Conservation (phyloP, 306 rosid genomes). For the Dicorynia guianensis region DNA sequence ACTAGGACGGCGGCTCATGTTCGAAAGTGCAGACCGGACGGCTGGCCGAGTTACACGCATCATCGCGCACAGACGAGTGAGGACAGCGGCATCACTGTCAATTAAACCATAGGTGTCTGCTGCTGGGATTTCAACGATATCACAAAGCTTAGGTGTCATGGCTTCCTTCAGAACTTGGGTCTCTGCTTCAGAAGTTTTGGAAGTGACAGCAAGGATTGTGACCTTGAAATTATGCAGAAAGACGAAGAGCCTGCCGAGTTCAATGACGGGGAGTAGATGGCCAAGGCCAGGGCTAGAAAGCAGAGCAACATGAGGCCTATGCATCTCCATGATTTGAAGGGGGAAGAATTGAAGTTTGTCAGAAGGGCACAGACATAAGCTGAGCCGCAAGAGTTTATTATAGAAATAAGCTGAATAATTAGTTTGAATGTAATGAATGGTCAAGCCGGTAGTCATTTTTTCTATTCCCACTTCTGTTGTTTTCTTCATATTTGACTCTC, state of each 20-base stretch:
- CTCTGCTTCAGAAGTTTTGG: conserved; percentile 13
- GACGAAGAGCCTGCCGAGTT: conserved; percentile 42
- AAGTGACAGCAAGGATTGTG: conserved; percentile 37
- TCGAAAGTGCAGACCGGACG: conserved; percentile 19
- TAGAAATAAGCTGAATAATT: too few relatives aligned
- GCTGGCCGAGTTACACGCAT: conserved; percentile 11
- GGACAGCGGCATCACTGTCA: neutral
- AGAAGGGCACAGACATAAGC: too few relatives aligned
- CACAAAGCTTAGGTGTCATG: neutral
- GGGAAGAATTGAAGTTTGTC: too few relatives aligned
- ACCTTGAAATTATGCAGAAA: conserved; percentile 24
- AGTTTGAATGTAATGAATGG: too few relatives aligned
- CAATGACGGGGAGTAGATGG: conserved; percentile 44
- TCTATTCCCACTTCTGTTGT: too few relatives aligned
- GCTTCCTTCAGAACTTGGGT: conserved; percentile 10
- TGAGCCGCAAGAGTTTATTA: too few relatives aligned
- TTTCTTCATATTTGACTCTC: too few relatives aligned
- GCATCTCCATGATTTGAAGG: conserved; percentile 34
- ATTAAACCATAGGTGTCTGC: conserved; percentile 10
- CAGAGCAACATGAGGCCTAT: conserved; percentile 35
- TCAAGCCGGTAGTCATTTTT: too few relatives aligned
- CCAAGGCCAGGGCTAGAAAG: conserved; percentile 53
- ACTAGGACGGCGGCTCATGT: conserved; percentile 24
- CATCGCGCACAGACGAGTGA: conserved; percentile 19
- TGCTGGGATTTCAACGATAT: conserved; percentile 41